Evolutionary conservation across 2,329 filamentous ascomycete species (phyloP).

Genomic region (Pseudogymnoascus sp.): DNA sequence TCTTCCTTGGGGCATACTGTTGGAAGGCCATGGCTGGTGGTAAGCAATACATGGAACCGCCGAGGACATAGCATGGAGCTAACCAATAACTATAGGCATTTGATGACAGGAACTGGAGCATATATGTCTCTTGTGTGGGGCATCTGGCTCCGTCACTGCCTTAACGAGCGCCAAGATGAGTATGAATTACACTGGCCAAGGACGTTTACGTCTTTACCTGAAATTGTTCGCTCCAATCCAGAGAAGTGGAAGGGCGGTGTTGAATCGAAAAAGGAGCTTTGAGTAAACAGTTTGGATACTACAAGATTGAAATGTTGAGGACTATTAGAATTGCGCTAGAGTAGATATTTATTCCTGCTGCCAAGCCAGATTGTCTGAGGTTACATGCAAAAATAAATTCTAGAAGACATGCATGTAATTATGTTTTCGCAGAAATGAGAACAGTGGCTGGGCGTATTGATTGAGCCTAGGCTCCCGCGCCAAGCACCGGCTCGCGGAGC

Average conservation of each 20-base stretch:
- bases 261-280: background rate
- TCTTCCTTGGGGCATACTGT: slow-evolving; percentile 63
- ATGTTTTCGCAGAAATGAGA: background rate
- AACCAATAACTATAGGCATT: slow-evolving; percentile 39
- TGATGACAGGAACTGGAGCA: slow-evolving; percentile 64
- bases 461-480: background rate
- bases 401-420: background rate
- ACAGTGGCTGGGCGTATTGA: background rate
- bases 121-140: slow-evolving; percentile 68
- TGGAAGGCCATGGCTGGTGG: slow-evolving; percentile 69
- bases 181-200: slow-evolving; percentile 57
- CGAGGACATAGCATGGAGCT: background rate
- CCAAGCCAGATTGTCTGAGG: background rate
- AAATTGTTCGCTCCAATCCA: slow-evolving; percentile 22
- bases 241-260: background rate
- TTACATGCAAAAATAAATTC: background rate
- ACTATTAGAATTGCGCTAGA: background rate
- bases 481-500: background rate
- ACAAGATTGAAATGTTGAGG: background rate
- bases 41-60: slow-evolving; percentile 30
- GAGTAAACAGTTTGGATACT: background rate
- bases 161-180: slow-evolving; percentile 59
- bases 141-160: slow-evolving; percentile 61
- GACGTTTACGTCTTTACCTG: slow-evolving; percentile 38
- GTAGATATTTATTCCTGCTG: background rate